Evolutionary conservation across 2,329 filamentous ascomycete genomes (phyloP), one percentile per base, ranked within the genome.

Genomic region (Fusarium algeriense): DNA sequence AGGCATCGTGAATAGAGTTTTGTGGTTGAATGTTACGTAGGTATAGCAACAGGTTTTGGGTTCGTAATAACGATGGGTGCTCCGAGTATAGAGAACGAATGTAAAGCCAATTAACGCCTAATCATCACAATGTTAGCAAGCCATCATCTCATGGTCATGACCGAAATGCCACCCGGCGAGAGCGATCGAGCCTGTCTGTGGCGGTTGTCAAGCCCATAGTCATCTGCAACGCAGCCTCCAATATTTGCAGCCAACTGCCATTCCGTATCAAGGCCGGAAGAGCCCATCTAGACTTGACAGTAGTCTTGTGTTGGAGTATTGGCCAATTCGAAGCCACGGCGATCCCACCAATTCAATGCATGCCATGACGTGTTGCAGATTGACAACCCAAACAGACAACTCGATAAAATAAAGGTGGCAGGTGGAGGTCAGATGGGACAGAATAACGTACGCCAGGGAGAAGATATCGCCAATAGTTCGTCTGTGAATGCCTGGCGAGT

Each of bases 401-500:
- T 59, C 28, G 49, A 37, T 53, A 61, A 67, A 70, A 60, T 46
- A 60, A 56, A 68, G 63, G 69, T 69, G 72, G 73, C 67, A 61
- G 68, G 67, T 67, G 60, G 67, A 54, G 65, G 57, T 76, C 65
- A 76, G 66, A 60, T 63, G 58, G 58, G 50, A 60, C 35, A 73
- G 56, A 23, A 59, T 49, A 66, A 73, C 75, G 69, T 77, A 77
- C 75, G 67, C 66, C 68, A 77, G 72, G 75, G 71, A 77, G 70
- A 68, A 45, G 58, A 71, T 76, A 76, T 76, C 74, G 71, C 75
- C 75, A 76, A 75, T 77, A 75, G 68, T 76, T 63, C 62, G 61
- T 52, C 58, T 57, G 56, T 69, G 64, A 75, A 74, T 77, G 49
- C 65, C 66, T 70, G 65, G 62, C 53, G 57, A 59, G 46, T 45